These are phyloP conservation scores for Sedum album DNA, from an alignment of 164 flowering plant genomes.

Conservation along the genomic window DNA sequence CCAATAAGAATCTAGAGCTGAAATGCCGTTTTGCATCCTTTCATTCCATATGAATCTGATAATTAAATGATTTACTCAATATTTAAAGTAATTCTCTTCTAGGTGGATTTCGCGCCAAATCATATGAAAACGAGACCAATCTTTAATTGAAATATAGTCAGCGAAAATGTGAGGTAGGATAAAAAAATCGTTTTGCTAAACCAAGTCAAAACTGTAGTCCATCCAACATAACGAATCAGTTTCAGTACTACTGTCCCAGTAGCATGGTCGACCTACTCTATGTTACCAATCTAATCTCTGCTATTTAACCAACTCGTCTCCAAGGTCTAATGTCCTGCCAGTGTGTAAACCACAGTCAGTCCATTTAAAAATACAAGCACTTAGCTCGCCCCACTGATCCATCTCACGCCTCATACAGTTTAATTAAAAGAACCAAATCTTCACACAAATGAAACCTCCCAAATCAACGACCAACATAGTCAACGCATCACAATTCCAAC, in stretches of 20 bases:
- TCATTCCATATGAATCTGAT: not conserved
- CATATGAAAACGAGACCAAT: no score
- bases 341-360: not conserved
- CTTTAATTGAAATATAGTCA: no score
- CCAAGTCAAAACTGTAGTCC: not conserved
- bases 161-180: no score
- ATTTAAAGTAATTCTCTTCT: no score
- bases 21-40: not conserved
- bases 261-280: not conserved
- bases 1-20: not conserved
- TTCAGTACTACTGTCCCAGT: not conserved
- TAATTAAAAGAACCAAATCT: not conserved
- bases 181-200: not conserved
- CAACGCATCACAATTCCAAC: not conserved
- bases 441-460: not conserved
- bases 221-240: not conserved
- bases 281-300: not conserved
- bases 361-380: not conserved
- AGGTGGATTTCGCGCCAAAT: no score
- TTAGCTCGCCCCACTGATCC: not conserved
- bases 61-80: not conserved
- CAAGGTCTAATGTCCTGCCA: not conserved
- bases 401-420: not conserved
- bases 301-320: not conserved
- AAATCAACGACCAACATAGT: not conserved